Base-by-base conservation (phyloP, 352 stramenopile genomes). In the Pythium rishiriense region DNA sequence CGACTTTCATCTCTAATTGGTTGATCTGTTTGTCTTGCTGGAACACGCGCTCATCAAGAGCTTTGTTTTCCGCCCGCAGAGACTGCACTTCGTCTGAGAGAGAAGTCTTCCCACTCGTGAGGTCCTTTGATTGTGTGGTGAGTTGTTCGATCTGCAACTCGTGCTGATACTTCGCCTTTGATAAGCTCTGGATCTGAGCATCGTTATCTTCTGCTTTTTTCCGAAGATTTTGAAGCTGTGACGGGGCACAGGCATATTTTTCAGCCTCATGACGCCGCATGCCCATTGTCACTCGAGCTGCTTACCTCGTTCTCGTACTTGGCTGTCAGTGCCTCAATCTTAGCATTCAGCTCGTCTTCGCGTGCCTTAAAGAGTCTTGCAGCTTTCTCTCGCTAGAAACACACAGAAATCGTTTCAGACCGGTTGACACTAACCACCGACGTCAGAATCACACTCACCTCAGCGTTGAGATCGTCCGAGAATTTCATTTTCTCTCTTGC, bases 11-110 rank as follows among this genome's bases (percentile, higher is more conserved):
- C 33, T 97, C 80, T 15, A 91, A 60, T 31, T 91, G 80, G 46
- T 84, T 93, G 35, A 93, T 79, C 60, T 85, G 71, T 37, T 97
- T 97, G 45, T 96, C 87, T 57, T 94, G 84, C 43, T 90, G 69
- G 51, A 95, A 95, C 0, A 78, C 70, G 8, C 82, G 80, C 52
- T 93, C 78, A 53, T 95, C 86, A n/a, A 95, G 65, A n/a, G 77
- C 60, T 64, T 95, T 93, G 64, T 93, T 95, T 41, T 91, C 66
- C 17, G 58, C 63, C 21, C 84, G 83, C 9, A 95, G 48, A 15
- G 70, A 58, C 35, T 85, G 74, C 12, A 95, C 51, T 56, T 93
- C 82, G 6, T 69, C 68, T 4, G 63, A 68, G 0, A 90, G 57
- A 1, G 54, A 41, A 39, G 56, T 74, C 49, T 78, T 90, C 11